phyloP scores from a whole-genome alignment of 345 rosid genomes.

The Syzygium grande region DNA sequence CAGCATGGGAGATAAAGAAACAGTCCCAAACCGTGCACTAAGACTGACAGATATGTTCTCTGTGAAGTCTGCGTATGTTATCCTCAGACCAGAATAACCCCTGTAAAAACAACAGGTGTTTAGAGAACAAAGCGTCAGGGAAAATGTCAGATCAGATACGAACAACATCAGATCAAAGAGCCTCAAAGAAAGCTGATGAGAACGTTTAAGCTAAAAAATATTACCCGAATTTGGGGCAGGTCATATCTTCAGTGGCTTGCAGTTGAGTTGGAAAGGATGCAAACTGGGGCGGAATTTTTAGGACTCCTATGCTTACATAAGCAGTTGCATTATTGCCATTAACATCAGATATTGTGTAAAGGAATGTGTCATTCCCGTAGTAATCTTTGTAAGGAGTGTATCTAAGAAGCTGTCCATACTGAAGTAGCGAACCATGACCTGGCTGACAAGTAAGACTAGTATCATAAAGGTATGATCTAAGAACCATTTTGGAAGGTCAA shows the following conservation, averaged over 20 bases:
- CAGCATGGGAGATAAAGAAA: constrained; percentile 50
- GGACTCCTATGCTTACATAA: constrained; percentile 42
- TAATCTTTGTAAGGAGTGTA: constrained; percentile 74
- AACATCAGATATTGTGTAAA: constrained; percentile 54
- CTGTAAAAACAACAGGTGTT: constrained; percentile 16
- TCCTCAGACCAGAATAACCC: constrained; percentile 62
- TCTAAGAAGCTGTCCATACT: constrained; percentile 51
- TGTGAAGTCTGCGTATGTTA: constrained; percentile 51
- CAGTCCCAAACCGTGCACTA: constrained; percentile 45
- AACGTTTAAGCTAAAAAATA: neutral
- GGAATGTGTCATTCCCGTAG: constrained; percentile 66
- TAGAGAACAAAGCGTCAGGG: neutral
- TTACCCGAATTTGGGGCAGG: constrained; percentile 71
- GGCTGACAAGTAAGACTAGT: constrained; percentile 42
- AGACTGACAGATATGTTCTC: constrained; percentile 70
- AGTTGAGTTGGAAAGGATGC: constrained; percentile 48
- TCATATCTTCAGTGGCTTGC: constrained; percentile 70
- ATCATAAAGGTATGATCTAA: neutral
- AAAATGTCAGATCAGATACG: neutral
- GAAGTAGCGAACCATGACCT: constrained; percentile 70
- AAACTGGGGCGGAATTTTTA: constrained; percentile 82
- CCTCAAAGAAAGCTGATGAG: neutral
- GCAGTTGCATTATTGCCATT: constrained; percentile 64
- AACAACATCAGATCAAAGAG: neutral
- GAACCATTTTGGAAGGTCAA: neutral